These are phyloP conservation scores for Pontederia paniculata DNA, from an alignment of 176 grass and related monocot genomes.

Conservation along the genomic window DNA sequence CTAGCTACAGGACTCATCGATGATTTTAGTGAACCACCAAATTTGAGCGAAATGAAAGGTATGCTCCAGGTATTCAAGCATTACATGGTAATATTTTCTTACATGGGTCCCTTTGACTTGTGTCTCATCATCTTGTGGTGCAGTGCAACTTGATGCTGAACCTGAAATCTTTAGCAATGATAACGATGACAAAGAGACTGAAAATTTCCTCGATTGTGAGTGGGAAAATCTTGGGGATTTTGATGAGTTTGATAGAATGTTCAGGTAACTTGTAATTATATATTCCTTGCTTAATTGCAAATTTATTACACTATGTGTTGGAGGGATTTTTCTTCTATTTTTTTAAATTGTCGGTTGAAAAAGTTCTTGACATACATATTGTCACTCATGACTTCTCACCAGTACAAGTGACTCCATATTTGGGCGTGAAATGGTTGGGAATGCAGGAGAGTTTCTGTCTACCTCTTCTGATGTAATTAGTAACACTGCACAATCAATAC, in stretches of 20 bases:
- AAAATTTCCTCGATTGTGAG: conserved; percentile 3
- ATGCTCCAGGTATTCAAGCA: conserved; percentile 18
- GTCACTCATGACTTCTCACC: conserved; percentile 18
- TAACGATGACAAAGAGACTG: conserved; percentile 3
- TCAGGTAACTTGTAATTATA: conserved; percentile 44
- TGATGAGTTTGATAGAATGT: conserved; percentile 79
- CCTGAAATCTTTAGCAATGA: conserved; percentile 12
- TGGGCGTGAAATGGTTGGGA: conserved; percentile 48
- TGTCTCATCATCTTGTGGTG: neutral
- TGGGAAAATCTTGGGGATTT: conserved; percentile 44
- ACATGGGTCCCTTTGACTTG: neutral
- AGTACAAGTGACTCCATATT: conserved; percentile 74
- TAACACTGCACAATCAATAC: conserved; percentile 46
- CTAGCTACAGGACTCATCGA: conserved; percentile 46
- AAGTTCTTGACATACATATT: conserved; percentile 4
- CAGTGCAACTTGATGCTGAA: conserved; percentile 7
- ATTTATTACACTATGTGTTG: neutral
- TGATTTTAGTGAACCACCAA: conserved; percentile 45
- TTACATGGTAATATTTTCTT: neutral
- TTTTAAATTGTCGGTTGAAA: conserved; percentile 14
- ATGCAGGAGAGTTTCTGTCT: conserved; percentile 51
- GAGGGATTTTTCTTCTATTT: neutral
- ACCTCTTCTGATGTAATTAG: conserved; percentile 50
- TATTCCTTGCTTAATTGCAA: neutral
- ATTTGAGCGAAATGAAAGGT: conserved; percentile 46